Conservation (phyloP, 2,329 filamentous ascomycete species). For the Byssothecium circinans region DNA sequence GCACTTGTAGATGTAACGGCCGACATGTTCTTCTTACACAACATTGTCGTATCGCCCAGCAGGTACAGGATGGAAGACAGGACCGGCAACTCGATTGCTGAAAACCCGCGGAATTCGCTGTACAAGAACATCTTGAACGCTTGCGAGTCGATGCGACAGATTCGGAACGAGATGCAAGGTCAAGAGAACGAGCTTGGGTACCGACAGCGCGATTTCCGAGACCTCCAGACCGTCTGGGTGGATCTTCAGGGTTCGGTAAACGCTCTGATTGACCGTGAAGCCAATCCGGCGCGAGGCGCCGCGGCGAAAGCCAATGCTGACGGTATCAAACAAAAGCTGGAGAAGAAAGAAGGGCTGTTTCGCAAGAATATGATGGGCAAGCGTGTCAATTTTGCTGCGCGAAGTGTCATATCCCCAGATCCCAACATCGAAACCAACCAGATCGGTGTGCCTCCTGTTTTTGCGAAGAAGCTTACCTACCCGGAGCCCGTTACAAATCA, state of each 20-base stretch:
- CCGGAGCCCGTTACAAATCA: constrained; percentile 96
- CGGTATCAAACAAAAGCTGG: constrained; percentile 95
- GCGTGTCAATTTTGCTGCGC: constrained; percentile 96
- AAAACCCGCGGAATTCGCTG: constrained; percentile 83
- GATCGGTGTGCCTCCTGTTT: constrained; percentile 97
- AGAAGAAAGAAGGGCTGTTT: constrained; percentile 98
- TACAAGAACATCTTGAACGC: constrained; percentile 82
- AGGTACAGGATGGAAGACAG: constrained; percentile 84
- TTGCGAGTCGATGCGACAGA: constrained; percentile 72
- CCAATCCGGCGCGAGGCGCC: constrained; percentile 77
- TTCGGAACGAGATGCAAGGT: constrained; percentile 68
- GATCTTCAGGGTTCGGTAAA: constrained; percentile 88
- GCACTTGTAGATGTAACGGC: constrained; percentile 61
- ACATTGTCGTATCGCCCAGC: constrained; percentile 87
- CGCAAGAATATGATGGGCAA: constrained; percentile 99
- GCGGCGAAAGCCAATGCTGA: constrained; percentile 81
- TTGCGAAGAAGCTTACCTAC: constrained; percentile 93
- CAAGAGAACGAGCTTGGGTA: constrained; percentile 43
- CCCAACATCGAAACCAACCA: constrained; percentile 99
- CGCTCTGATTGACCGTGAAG: constrained; percentile 85
- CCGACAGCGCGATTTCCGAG: constrained; percentile 65
- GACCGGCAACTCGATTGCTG: constrained; percentile 80
- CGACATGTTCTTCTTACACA: constrained; percentile 93
- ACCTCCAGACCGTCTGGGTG: constrained; percentile 80
- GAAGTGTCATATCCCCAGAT: constrained; percentile 96